A percentile compares a stretch with the other conserved stretches of the same genome.
Conservation (phyloP, 108 stramenopile genomes). For the Pseudonitzschia pungens region DNA sequence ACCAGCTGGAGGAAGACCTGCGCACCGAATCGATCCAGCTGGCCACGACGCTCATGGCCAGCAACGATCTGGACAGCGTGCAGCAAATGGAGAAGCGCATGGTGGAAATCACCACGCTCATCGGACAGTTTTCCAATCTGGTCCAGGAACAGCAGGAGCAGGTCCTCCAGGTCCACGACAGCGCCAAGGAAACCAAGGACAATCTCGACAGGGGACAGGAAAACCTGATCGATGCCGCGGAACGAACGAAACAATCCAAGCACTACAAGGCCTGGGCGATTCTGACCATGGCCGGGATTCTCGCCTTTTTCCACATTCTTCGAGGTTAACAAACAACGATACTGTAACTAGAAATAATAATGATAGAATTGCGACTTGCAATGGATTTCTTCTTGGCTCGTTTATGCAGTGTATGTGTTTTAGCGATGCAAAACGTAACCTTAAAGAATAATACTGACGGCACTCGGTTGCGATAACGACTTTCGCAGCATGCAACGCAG, state of each 20-base stretch:
- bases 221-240: slow-evolving; percentile 74
- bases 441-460: too few species aligned
- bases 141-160: slow-evolving; percentile 82
- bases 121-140: slow-evolving; percentile 76
- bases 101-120: slow-evolving; percentile 79
- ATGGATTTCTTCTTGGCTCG: too few species aligned
- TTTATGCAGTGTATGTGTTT: too few species aligned
- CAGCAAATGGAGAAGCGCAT: slow-evolving; percentile 78
- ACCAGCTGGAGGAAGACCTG: slow-evolving; percentile 47
- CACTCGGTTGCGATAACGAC: too few species aligned
- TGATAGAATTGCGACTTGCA: too few species aligned
- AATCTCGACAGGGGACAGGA: slow-evolving; percentile 82
- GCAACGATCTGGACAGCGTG: slow-evolving; percentile 75
- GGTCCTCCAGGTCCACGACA: slow-evolving; percentile 66
- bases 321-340: slow-evolving; percentile 25
- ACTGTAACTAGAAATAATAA: too few species aligned
- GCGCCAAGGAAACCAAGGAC: slow-evolving; percentile 61
- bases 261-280: slow-evolving; percentile 84
- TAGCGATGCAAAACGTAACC: too few species aligned
- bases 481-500: too few species aligned
- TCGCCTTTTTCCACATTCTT: slow-evolving; percentile 76
- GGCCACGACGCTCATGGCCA: slow-evolving; percentile 41
- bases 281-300: slow-evolving; percentile 51
- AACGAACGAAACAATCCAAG: slow-evolving; percentile 57
- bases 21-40: slow-evolving; percentile 66